Percentiles rank a stretch among this genome's conserved stretches.
These are phyloP conservation scores for Tetrahymena elliotti DNA, from an alignment of 73 alveolate species.

Conservation along the genomic window DNA sequence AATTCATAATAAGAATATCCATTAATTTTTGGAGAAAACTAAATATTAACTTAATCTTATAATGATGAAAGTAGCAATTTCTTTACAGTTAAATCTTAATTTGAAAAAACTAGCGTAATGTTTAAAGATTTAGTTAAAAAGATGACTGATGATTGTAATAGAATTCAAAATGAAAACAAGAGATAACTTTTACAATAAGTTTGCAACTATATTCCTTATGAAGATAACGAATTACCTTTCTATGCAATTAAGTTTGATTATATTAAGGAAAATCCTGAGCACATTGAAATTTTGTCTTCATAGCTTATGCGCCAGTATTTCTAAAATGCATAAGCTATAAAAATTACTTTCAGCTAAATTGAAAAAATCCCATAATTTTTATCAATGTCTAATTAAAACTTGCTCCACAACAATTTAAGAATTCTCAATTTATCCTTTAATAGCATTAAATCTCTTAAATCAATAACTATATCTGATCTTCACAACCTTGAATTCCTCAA, in stretches of 20 bases:
- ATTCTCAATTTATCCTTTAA: background rate
- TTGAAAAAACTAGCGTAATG: background rate
- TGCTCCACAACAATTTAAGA: background rate
- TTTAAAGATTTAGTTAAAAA: background rate
- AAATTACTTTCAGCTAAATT: background rate
- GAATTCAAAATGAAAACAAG: background rate
- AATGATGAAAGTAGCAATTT: background rate
- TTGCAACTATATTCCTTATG: background rate
- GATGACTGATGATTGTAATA: background rate
- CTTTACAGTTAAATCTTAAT: background rate
- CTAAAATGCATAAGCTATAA: background rate
- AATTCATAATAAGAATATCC: background rate
- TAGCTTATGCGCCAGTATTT: background rate
- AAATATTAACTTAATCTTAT: background rate
- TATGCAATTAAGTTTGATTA: background rate
- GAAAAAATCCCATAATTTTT: background rate
- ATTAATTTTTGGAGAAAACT: background rate
- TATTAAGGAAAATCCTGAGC: background rate
- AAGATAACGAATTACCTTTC: background rate
- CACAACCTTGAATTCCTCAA: background rate
- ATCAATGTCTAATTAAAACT: background rate
- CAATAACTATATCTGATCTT: background rate
- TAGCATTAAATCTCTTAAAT: background rate
- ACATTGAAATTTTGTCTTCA: background rate
- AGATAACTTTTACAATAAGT: background rate